Evolutionary conservation across 495 filamentous ascomycete species (phyloP), one percentile per base, ranked within the genome.

Genomic region (Daldinia loculata): DNA sequence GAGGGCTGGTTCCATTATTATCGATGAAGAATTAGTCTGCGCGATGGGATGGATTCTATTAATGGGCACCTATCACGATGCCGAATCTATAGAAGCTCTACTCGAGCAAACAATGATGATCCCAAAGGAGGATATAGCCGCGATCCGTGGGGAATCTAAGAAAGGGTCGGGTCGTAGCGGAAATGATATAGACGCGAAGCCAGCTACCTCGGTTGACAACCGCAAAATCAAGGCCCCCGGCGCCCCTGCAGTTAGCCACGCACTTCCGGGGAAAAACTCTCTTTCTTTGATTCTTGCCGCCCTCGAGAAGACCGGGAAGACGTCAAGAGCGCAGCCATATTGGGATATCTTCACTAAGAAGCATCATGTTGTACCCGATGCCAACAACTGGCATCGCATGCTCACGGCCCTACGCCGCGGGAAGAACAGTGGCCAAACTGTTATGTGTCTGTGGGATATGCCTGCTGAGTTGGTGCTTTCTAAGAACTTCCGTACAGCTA

Each of bases 101-200:
- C 77, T 94, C 14, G 82, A 92, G 56, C 91, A 97, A 78, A 92
- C 93, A 7, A 93, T 92, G 85, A 83, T 86, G 30, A 85, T 95
- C 65, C 88, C 90, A 14, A 76, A 81, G 19, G 75, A 84, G 24
- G 72, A 84, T 9, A 70, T 83, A 9, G 3, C 29, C 56, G 68
- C 7, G 29, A 66, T 64, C n/a, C 14, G 41, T 36, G 24, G 53
- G 48, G 15, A 43, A 22, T 17, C 43, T 26, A 45, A 53, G 48
- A 64, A 52, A 17, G 29, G n/a, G 53, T 30, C 41, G n/a, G 26
- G 52, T 15, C 6, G 32, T 14, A 17, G 66, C 56, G 32, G 41
- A 48, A n/a, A 24, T 38, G 29, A 66, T 8, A 19, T 32, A 39
- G 32, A 39, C 26, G 27, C 36, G 3, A 24, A 26, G 32, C 50